Evolutionary conservation across 192 early-diverging fungal genomes (phyloP).

Genomic region (Geranomyces variabilis): DNA sequence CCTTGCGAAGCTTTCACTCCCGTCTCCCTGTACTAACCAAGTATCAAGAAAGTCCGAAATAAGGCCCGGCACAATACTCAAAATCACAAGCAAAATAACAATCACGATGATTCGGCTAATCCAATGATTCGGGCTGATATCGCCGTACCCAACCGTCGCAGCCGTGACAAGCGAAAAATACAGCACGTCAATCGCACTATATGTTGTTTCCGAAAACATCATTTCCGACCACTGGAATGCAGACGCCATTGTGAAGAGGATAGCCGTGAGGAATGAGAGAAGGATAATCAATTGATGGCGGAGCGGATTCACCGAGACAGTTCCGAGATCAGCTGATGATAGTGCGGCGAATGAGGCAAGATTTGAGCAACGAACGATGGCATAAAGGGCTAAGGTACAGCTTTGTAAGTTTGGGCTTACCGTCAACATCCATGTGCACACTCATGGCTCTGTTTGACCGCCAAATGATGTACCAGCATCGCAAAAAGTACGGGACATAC

Average conservation of each 20-base stretch:
- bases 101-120: slow-evolving; percentile 1
- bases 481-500: slow-evolving; percentile 22
- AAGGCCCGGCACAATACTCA: slow-evolving; percentile 15
- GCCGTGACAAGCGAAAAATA: slow-evolving; percentile 22
- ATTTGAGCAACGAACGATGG: too few species aligned
- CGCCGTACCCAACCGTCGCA: slow-evolving; percentile 22
- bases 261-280: neutral
- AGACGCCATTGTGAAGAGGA: slow-evolving; percentile 9
- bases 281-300: slow-evolving; percentile 10
- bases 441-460: neutral
- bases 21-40: neutral
- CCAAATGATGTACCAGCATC: slow-evolving; percentile 19
- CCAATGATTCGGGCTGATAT: slow-evolving; percentile 13
- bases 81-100: neutral
- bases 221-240: slow-evolving; percentile 18
- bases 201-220: neutral
- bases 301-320: slow-evolving; percentile 8
- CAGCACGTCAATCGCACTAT: slow-evolving; percentile 9
- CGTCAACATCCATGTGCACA: slow-evolving; percentile 4
- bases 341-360: too few species aligned
- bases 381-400: too few species aligned
- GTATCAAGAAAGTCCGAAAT: slow-evolving; percentile 21
- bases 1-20: too few species aligned
- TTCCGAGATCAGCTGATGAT: neutral
- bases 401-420: neutral